These are phyloP conservation scores for Actinomortierella ambigua DNA, from an alignment of 371 early-diverging fungal species.

Conservation along the genomic window DNA sequence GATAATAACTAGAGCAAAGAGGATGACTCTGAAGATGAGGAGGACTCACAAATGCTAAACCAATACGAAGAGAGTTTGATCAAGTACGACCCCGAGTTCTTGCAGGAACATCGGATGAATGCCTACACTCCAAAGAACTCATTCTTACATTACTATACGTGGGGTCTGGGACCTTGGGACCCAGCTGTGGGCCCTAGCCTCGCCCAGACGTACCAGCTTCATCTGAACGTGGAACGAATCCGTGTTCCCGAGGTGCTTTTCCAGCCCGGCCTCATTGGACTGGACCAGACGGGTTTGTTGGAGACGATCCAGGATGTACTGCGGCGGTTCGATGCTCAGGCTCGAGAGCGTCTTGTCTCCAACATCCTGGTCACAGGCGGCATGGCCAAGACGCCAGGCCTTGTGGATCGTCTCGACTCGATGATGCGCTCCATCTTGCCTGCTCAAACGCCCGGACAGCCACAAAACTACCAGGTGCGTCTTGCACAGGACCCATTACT, in stretches of 20 bases:
- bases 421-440: conserved; percentile 72
- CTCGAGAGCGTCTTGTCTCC: conserved; percentile 50
- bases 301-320: conserved; percentile 78
- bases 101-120: conserved; percentile 47
- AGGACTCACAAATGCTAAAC: conserved; percentile 65
- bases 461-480: conserved; percentile 58
- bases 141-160: conserved; percentile 41
- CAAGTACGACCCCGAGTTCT: conserved; percentile 76
- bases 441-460: conserved; percentile 36
- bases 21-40: conserved; percentile 87
- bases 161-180: conserved; percentile 60
- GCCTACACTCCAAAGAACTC: conserved; percentile 49
- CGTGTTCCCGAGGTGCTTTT: conserved; percentile 89
- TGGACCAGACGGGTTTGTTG: conserved; percentile 86
- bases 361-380: conserved; percentile 86
- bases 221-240: conserved; percentile 87
- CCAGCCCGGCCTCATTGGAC: conserved; percentile 83
- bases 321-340: conserved; percentile 56
- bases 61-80: conserved; percentile 74
- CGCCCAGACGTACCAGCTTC: conserved; percentile 76
- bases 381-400: conserved; percentile 64
- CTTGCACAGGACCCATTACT: conserved; percentile 72
- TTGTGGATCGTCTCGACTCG: conserved; percentile 63
- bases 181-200: conserved; percentile 70
- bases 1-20: conserved; percentile 67